Percentiles rank a stretch among this genome's conserved stretches.
These are phyloP conservation scores for Aspergillus sp. DNA, from an alignment of 2,329 filamentous ascomycete genomes.

Conservation along the genomic window DNA sequence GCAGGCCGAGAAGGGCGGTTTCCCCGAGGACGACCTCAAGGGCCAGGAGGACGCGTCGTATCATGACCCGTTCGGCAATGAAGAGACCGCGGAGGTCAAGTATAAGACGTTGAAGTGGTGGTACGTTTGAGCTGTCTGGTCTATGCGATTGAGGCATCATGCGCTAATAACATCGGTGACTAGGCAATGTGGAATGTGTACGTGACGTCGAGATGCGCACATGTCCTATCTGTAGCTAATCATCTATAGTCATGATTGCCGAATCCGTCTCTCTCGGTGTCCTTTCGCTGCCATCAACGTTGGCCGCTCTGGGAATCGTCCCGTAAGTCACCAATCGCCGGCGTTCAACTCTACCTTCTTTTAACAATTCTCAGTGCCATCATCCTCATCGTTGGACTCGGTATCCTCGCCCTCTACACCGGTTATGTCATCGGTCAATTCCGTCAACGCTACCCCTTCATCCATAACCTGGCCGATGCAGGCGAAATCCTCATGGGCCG, in stretches of 20 bases:
- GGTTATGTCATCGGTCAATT: constrained; percentile 61
- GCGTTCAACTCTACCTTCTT: background rate
- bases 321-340: constrained; percentile 33
- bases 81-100: constrained; percentile 41
- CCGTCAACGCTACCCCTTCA: constrained; percentile 56
- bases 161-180: constrained; percentile 2
- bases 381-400: constrained; percentile 55
- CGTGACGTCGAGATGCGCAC: constrained; percentile 8
- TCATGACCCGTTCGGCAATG: constrained; percentile 33
- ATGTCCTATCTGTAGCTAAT: background rate
- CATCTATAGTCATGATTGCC: constrained; percentile 50
- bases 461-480: constrained; percentile 67
- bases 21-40: constrained; percentile 15
- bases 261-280: constrained; percentile 58
- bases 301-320: constrained; percentile 52
- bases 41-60: constrained; percentile 5
- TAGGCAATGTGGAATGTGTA: constrained; percentile 41
- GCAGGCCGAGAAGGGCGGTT: constrained; percentile 6
- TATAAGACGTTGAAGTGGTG: constrained; percentile 50
- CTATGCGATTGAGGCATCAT: too few relatives aligned
- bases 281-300: constrained; percentile 53
- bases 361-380: constrained; percentile 40
- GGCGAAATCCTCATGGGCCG: constrained; percentile 62
- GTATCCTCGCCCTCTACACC: constrained; percentile 58
- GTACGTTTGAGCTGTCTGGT: constrained; percentile 7